Evolutionary conservation across 2,329 filamentous ascomycete species (phyloP), one percentile per base, ranked within the genome.

Genomic region (Thielaviopsis populi): DNA sequence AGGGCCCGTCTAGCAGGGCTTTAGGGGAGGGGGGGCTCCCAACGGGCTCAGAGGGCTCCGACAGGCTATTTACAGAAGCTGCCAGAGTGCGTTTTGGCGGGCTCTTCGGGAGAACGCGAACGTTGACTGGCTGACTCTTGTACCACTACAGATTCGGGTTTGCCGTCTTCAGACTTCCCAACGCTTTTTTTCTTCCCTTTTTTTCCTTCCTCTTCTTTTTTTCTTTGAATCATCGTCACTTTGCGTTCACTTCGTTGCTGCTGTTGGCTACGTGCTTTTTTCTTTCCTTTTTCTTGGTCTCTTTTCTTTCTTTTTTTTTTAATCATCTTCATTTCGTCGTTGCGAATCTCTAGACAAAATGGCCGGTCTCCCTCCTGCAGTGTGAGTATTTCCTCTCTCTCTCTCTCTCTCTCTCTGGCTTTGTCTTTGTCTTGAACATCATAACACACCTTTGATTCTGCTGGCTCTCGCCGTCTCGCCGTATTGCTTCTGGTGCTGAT

Each of bases 311-410:
- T 22, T 53, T 56, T 17, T 59, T 17, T 60, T 58, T 50, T 27
- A 50, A 50, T 50, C 46, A 15, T 42, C 46, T 24, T 24, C 46
- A 50, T 50, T 50, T 50, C 46, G 46, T 27, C 33, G 27, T 58
- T 17, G 41, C 50, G 30, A 56, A 60, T 10, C 40, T 37, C n/a
- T 59, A 30, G 19, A 41, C 48, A 66, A 66, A 67, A 68, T 68
- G 67, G 67, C 67, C 30, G 62, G 62, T 19, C 61, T 68, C 61
- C 67, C 67, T 50, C 67, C 67, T 48, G 67, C 67, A 66, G 67
- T 67, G 67, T 68, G 64, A 66, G 67, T 67, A 27, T 56, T 53
- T 27, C 33, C 37, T 37, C 15, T 33, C 5, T 24, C 5, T n/a
- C 46, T 50, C 46, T 19, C 2, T 56, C 24, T 56, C 15, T 37